These are phyloP conservation scores for Aspergillus ibericus DNA, from an alignment of 2,329 filamentous ascomycete species.

Conservation along the genomic window DNA sequence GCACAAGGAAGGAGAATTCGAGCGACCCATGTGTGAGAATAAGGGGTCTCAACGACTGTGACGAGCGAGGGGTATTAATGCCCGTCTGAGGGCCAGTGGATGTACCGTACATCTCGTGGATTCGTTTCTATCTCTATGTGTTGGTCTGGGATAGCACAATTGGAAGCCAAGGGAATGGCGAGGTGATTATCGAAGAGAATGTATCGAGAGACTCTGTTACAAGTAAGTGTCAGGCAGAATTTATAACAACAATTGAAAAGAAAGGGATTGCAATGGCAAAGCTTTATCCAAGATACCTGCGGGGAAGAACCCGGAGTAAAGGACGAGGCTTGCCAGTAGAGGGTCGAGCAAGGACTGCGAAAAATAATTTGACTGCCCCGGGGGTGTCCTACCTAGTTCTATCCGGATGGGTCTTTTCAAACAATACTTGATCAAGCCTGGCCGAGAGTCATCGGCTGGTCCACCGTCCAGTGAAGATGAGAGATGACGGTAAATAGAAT, in stretches of 20 bases:
- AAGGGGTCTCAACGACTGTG: constrained; percentile 86
- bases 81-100: constrained; percentile 84
- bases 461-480: constrained; percentile 10
- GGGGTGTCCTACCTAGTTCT: constrained; percentile 6
- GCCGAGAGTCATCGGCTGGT: constrained; percentile 1
- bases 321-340: background rate
- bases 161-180: background rate
- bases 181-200: background rate
- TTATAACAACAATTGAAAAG: background rate
- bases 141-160: background rate
- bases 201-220: constrained; percentile 3
- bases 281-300: background rate
- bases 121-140: constrained; percentile 18
- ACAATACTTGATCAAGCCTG: constrained; percentile 1
- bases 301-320: background rate
- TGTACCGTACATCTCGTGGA: constrained; percentile 75
- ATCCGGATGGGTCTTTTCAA: background rate
- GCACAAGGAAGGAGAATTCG: constrained; percentile 93
- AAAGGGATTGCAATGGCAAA: background rate
- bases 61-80: constrained; percentile 93
- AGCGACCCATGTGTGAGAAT: constrained; percentile 90
- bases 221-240: background rate
- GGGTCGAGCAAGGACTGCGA: background rate
- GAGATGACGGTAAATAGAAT: constrained; percentile 7
- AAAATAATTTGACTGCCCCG: background rate